These are phyloP conservation scores for Paraconiothyrium brasiliense DNA, from an alignment of 2,329 filamentous ascomycete species.

Conservation along the genomic window DNA sequence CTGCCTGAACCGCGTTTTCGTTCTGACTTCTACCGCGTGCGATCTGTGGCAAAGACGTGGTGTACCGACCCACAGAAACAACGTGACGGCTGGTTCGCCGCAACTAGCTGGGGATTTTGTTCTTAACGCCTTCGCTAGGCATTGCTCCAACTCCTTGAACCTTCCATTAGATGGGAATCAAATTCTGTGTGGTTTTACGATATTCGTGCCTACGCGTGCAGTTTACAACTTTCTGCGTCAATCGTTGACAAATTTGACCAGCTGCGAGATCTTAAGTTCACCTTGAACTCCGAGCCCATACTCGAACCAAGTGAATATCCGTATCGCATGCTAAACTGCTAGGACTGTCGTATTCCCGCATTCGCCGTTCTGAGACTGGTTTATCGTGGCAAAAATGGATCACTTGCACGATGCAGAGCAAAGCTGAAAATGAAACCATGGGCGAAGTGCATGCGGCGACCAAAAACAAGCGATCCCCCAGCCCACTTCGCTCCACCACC, in stretches of 20 bases:
- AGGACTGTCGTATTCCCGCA: background rate
- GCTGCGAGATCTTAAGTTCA: no score
- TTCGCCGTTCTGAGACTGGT: background rate
- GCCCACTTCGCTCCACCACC: background rate
- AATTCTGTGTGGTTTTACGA: background rate
- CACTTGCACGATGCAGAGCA: background rate
- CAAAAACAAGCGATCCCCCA: background rate
- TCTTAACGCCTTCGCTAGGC: background rate
- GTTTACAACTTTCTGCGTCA: background rate
- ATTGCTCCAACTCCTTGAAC: background rate
- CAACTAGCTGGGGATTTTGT: background rate
- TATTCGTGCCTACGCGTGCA: background rate
- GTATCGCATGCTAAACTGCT: background rate
- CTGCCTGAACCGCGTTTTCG: background rate
- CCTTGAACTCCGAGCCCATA: background rate
- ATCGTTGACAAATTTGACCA: no score
- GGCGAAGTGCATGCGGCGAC: background rate
- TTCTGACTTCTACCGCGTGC: background rate
- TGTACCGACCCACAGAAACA: background rate
- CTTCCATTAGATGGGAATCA: background rate
- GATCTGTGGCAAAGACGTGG: background rate
- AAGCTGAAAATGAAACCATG: background rate
- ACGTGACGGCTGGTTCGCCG: background rate
- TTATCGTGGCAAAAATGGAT: background rate
- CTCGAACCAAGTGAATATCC: background rate